Evolutionary conservation across 176 grass and related monocot species (phyloP).

Genomic region (Pharus latifolius): DNA sequence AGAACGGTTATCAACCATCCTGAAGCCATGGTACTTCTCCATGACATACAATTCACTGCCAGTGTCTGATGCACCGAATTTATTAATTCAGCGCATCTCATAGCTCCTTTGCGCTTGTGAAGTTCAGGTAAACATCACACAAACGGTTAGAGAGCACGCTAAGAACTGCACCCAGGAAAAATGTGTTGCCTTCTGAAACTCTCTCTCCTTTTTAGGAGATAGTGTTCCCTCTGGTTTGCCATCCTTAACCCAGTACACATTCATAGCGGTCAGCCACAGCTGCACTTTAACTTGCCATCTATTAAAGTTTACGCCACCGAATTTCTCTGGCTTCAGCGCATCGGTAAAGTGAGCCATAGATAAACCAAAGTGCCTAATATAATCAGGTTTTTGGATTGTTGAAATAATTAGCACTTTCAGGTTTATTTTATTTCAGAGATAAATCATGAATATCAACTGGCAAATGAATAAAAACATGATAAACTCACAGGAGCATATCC

Average conservation of each 20-base stretch:
- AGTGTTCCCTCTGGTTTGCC: not conserved
- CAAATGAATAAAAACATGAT: no score
- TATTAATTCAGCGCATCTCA: not conserved
- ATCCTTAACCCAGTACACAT: not conserved
- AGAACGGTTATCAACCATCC: not conserved
- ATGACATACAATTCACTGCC: not conserved
- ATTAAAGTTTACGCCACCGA: not conserved
- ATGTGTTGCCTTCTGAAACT: not conserved
- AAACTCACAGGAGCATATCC: no score
- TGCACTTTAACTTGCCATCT: not conserved
- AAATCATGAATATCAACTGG: no score
- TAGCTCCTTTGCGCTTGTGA: not conserved
- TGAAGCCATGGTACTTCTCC: not conserved
- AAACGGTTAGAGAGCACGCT: not conserved
- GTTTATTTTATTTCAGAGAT: no score
- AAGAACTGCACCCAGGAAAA: not conserved
- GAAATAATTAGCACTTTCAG: not conserved
- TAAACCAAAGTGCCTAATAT: not conserved
- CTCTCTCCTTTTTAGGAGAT: not conserved
- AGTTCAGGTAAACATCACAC: not conserved
- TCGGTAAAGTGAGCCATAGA: not conserved
- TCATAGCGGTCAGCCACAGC: not conserved
- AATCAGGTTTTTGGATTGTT: not conserved
- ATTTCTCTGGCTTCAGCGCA: not conserved
- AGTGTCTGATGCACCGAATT: not conserved